Percentiles rank a stretch among this genome's conserved stretches.
phyloP scores from a whole-genome alignment of 2,329 filamentous ascomycete species.

The Podosphaera xanthii region DNA sequence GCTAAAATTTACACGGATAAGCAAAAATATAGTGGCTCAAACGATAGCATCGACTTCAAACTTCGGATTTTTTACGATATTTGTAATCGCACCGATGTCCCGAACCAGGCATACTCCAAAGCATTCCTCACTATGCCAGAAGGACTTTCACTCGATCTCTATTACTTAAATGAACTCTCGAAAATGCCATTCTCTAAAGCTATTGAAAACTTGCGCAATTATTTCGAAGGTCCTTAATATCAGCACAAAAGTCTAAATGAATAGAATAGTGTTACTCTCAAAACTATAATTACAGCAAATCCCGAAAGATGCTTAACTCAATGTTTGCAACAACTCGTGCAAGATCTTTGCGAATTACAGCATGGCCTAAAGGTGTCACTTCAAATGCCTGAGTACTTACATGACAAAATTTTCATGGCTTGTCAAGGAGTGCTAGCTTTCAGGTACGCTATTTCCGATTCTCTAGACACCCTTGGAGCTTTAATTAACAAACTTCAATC shows the following conservation, averaged over 20 bases:
- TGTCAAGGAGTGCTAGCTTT: slow-evolving; percentile 2
- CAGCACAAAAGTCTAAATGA: neutral
- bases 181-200: neutral
- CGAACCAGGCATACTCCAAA: neutral
- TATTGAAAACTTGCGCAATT: slow-evolving; percentile 1
- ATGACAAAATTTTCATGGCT: slow-evolving; percentile 2
- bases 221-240: slow-evolving; percentile 3
- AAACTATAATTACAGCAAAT: neutral
- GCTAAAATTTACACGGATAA: neutral
- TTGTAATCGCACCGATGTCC: neutral
- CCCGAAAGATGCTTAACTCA: neutral
- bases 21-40: neutral
- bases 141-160: slow-evolving; percentile 2
- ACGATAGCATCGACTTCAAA: slow-evolving; percentile 1
- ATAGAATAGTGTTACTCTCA: slow-evolving; percentile 1
- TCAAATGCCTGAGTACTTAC: neutral
- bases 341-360: neutral
- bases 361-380: neutral
- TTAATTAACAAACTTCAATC: slow-evolving; percentile 1
- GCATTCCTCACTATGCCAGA: slow-evolving; percentile 3
- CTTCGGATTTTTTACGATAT: slow-evolving; percentile 1
- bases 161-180: neutral
- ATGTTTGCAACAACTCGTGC: neutral
- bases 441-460: slow-evolving; percentile 1
- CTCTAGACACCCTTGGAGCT: neutral